Conservation (phyloP, 2,329 filamentous ascomycete species). For the Aspergillus persii region DNA sequence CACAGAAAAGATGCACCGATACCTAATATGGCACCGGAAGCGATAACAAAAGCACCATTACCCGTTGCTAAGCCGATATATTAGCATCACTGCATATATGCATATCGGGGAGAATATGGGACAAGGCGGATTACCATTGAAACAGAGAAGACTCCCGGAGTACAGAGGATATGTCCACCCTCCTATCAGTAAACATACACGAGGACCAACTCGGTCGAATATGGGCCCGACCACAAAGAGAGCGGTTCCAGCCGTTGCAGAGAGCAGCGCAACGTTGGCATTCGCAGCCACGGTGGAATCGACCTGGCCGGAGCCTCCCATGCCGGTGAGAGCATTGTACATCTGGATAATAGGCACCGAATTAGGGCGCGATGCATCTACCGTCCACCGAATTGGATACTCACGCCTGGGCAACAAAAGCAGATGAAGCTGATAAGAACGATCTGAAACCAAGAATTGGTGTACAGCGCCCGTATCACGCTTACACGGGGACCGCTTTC, state of each 20-base stretch:
- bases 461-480: neutral
- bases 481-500: neutral
- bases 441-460: constrained; percentile 50
- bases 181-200: constrained; percentile 44
- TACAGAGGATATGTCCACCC: constrained; percentile 50
- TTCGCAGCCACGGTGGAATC: constrained; percentile 48
- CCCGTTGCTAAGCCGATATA: constrained; percentile 20
- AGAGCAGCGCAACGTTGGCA: constrained; percentile 45
- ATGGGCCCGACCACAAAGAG: constrained; percentile 47
- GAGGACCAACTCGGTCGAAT: constrained; percentile 44
- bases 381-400: neutral
- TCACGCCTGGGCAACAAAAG: constrained; percentile 46
- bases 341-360: constrained; percentile 32
- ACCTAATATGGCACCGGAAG: constrained; percentile 46
- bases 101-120: too few species aligned
- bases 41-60: constrained; percentile 48
- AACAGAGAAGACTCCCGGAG: constrained; percentile 45
- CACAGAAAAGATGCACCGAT: constrained; percentile 47
- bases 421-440: constrained; percentile 50
- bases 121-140: constrained; percentile 33
- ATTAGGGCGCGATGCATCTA: neutral
- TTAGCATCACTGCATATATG: neutral
- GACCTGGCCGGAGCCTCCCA: constrained; percentile 49
- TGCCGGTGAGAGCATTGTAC: constrained; percentile 49
- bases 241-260: constrained; percentile 44